Conservation (phyloP, 768 basidiomycete genomes). For the Atractiella rhizophila region DNA sequence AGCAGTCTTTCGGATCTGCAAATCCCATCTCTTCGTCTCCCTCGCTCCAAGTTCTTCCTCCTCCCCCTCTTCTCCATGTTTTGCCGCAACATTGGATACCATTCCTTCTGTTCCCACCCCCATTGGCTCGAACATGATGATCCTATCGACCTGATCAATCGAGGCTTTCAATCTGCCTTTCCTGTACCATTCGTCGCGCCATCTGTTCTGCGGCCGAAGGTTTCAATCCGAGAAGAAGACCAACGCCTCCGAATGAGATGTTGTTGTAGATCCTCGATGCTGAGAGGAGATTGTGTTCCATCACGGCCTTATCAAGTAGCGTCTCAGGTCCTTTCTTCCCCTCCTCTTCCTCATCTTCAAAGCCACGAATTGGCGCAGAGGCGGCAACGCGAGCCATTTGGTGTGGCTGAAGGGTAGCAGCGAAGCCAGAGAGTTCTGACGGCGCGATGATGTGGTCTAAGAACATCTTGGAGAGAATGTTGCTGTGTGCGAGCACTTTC, state of each 20-base stretch:
- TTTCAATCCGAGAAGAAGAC: constrained; percentile 62
- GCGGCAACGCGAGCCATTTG: constrained; percentile 84
- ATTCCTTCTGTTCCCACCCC: constrained; percentile 71
- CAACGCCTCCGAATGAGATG: constrained; percentile 83
- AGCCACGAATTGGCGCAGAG: constrained; percentile 26
- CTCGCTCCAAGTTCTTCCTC: too few relatives aligned
- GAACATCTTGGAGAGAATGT: constrained; percentile 93
- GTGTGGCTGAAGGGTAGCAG: constrained; percentile 60
- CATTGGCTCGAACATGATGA: constrained; percentile 70
- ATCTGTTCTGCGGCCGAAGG: constrained; percentile 87
- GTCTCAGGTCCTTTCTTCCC: constrained; percentile 68
- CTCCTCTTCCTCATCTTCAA: constrained; percentile 1
- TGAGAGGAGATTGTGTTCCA: constrained; percentile 94
- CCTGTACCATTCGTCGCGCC: constrained; percentile 95
- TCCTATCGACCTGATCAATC: constrained; percentile 82
- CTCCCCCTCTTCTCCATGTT: too few relatives aligned
- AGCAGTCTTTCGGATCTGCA: too few relatives aligned
- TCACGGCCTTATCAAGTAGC: constrained; percentile 84
- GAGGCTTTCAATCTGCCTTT: constrained; percentile 76
- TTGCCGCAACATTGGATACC: constrained; percentile 14
- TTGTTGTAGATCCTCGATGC: constrained; percentile 95
- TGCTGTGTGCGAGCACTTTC: constrained; percentile 47
- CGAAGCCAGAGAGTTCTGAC: constrained; percentile 69
- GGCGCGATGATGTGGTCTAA: constrained; percentile 86
- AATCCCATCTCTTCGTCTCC: too few relatives aligned